Percentiles rank a stretch among this genome's conserved stretches.
phyloP scores from a whole-genome alignment of 176 grass and related monocot genomes.

The Saccharum spontaneum region DNA sequence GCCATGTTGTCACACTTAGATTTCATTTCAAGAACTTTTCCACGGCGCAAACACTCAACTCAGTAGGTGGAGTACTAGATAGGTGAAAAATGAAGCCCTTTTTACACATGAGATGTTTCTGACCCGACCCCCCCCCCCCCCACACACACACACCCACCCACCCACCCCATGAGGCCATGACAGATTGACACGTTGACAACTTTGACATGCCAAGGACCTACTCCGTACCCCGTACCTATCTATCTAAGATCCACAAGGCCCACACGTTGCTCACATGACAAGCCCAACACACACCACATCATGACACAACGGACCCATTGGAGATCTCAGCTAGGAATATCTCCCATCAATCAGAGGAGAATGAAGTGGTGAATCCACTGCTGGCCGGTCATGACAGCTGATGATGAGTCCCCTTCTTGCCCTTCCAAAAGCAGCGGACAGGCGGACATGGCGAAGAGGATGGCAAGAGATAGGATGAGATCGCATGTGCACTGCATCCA shows the following conservation, averaged over 20 bases:
- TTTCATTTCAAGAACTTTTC: background rate
- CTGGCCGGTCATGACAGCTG: background rate
- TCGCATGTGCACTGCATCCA: conserved; percentile 27
- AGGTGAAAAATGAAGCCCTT: background rate
- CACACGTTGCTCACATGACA: conserved; percentile 13
- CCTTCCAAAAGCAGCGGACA: conserved; percentile 10
- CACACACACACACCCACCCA: too few relatives aligned
- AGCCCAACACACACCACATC: background rate
- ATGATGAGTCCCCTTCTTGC: conserved; percentile 8
- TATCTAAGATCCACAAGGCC: background rate
- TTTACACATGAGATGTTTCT: background rate
- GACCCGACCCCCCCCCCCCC: too few relatives aligned
- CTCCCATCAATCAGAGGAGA: background rate
- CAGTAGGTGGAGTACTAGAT: background rate
- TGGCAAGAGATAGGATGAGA: conserved; percentile 24
- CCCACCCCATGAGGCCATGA: background rate
- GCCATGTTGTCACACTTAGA: background rate
- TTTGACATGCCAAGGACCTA: background rate
- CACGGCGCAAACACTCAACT: background rate
- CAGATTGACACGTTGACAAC: background rate
- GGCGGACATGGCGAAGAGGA: background rate
- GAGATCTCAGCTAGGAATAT: background rate
- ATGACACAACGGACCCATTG: background rate
- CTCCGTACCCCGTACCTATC: background rate
- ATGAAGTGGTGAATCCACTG: conserved; percentile 36